phyloP scores from a whole-genome alignment of 768 basidiomycete species.

The Porpolomopsis calyptriformis region DNA sequence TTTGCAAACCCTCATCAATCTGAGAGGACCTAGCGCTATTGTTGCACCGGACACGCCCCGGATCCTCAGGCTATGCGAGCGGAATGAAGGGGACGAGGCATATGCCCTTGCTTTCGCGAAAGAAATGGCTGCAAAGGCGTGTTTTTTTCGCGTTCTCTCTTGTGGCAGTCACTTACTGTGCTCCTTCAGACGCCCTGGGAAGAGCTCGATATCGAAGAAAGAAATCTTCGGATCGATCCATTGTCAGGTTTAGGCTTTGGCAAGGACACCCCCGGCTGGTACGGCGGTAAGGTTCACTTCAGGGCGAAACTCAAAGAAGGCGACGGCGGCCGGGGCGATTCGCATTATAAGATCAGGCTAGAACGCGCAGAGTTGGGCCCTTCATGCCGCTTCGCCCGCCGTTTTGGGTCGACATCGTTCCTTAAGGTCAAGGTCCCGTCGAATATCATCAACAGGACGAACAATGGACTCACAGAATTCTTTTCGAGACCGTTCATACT shows the following conservation, averaged over 20 bases:
- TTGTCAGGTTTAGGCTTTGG: constrained; percentile 35
- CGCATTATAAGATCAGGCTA: constrained; percentile 31
- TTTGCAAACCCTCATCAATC: constrained; percentile 18
- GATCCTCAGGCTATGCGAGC: constrained; percentile 6
- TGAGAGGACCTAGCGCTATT: constrained; percentile 22
- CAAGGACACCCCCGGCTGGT: constrained; percentile 33
- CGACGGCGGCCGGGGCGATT: too few relatives aligned
- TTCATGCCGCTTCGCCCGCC: constrained; percentile 46
- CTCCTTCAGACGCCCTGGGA: constrained; percentile 45
- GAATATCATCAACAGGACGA: constrained; percentile 19
- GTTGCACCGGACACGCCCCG: constrained; percentile 19
- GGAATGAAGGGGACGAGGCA: neutral
- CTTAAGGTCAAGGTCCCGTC: constrained; percentile 38
- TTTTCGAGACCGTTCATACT: constrained; percentile 43
- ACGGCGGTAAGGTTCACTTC: constrained; percentile 54
- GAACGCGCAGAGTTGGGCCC: constrained; percentile 41
- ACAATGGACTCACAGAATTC: constrained; percentile 28
- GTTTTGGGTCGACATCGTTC: constrained; percentile 54
- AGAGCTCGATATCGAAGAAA: constrained; percentile 50
- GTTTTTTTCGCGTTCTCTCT: neutral
- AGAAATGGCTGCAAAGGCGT: constrained; percentile 26
- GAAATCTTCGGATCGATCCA: constrained; percentile 22
- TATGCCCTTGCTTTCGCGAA: constrained; percentile 24
- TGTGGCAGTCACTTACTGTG: neutral
- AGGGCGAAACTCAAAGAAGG: constrained; percentile 25